phyloP scores from a whole-genome alignment of 352 stramenopile species.

The Bremia lactucae region DNA sequence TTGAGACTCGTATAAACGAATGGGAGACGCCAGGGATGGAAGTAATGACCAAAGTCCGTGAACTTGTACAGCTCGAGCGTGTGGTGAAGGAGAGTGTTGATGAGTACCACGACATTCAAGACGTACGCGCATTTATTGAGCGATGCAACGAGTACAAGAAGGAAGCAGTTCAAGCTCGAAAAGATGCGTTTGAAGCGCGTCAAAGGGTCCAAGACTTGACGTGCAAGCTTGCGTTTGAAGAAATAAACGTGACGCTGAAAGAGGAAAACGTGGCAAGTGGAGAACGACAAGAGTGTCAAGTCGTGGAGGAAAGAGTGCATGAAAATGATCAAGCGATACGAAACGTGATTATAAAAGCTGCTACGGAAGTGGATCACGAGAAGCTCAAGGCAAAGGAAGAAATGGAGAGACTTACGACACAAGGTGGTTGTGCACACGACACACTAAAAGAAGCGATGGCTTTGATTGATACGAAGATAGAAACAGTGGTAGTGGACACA shows the following conservation, averaged over 20 bases:
- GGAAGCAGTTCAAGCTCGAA: slow-evolving; percentile 19
- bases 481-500: slow-evolving; percentile 13
- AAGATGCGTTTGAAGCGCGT: slow-evolving; percentile 30
- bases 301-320: slow-evolving; percentile 31
- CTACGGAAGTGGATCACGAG: too few relatives aligned
- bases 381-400: too few relatives aligned
- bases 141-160: slow-evolving; percentile 7
- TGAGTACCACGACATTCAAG: too few relatives aligned
- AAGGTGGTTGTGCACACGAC: too few relatives aligned
- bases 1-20: too few relatives aligned
- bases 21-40: neutral
- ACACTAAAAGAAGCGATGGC: too few relatives aligned
- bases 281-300: slow-evolving; percentile 29
- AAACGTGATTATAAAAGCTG: slow-evolving; percentile 22
- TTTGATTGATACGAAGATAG: slow-evolving; percentile 13
- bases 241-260: slow-evolving; percentile 19
- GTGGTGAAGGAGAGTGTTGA: slow-evolving; percentile 10
- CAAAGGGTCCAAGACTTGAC: too few relatives aligned
- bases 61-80: slow-evolving; percentile 17
- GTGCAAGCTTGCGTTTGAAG: too few relatives aligned
- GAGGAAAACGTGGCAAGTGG: slow-evolving; percentile 32
- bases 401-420: slow-evolving; percentile 18
- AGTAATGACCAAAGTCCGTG: neutral
- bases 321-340: slow-evolving; percentile 35
- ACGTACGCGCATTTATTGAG: too few relatives aligned